Evolutionary conservation across 495 filamentous ascomycete genomes (phyloP).

Genomic region (Chaetomidium leptoderma): DNA sequence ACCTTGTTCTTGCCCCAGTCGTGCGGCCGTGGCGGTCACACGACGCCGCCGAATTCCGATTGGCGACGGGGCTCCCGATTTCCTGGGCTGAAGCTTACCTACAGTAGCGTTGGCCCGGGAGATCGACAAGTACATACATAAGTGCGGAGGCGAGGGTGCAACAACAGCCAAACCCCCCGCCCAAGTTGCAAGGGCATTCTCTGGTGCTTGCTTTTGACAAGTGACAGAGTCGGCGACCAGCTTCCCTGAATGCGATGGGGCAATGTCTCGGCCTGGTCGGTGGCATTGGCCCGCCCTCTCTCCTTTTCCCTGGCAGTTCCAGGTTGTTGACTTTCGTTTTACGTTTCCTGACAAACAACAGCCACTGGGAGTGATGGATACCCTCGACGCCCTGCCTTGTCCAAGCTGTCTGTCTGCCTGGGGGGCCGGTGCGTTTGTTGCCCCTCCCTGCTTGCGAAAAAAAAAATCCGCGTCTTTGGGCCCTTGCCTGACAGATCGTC

Average conservation of each 20-base stretch:
- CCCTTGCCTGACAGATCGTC: neutral
- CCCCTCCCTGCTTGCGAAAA: neutral
- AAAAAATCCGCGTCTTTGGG: neutral
- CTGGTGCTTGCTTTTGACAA: neutral
- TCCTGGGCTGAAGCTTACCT: neutral
- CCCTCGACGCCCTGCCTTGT: neutral
- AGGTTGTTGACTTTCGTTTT: neutral
- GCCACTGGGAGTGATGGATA: neutral
- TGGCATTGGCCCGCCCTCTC: slow-evolving; percentile 6
- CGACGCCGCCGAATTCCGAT: neutral
- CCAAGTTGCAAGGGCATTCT: slow-evolving; percentile 3
- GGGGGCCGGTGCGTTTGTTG: too few relatives aligned
- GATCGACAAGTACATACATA: slow-evolving; percentile 6
- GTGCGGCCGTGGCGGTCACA: neutral
- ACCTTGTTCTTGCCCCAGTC: neutral
- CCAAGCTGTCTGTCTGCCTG: too few relatives aligned
- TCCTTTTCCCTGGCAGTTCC: neutral
- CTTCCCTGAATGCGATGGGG: neutral
- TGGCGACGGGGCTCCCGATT: neutral
- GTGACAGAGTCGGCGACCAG: neutral
- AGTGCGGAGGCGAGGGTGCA: neutral
- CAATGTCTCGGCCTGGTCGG: slow-evolving; percentile 17
- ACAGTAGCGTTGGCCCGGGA: neutral
- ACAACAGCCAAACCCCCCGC: too few relatives aligned
- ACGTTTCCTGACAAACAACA: neutral